A percentile compares a stretch with the other conserved stretches of the same genome.
These are phyloP conservation scores for Micractinium sp. DNA, from an alignment of 139 green algal genomes.

Conservation along the genomic window DNA sequence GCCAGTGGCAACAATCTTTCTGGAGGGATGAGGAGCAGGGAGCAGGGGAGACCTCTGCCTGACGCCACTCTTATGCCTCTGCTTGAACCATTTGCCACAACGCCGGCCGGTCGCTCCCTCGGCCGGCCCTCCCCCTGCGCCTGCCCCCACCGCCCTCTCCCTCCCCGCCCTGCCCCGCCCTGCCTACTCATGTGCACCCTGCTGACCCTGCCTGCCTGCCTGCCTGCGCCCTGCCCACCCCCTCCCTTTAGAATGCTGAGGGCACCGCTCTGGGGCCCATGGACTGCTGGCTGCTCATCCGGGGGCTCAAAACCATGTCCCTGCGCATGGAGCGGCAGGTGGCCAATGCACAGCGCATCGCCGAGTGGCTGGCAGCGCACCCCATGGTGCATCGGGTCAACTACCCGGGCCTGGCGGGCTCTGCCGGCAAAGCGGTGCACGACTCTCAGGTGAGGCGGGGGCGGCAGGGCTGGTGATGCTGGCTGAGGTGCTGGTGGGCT, in stretches of 20 bases:
- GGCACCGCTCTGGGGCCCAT: conserved; percentile 89
- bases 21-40: neutral
- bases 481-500: too few relatives aligned
- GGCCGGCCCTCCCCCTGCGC: neutral
- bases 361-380: conserved; percentile 83
- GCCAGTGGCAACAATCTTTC: too few relatives aligned
- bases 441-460: conserved; percentile 25
- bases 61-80: too few relatives aligned
- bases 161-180: neutral
- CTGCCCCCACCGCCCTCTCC: neutral
- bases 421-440: conserved; percentile 70
- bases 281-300: conserved; percentile 96
- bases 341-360: conserved; percentile 63
- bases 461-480: neutral
- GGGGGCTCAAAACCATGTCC: conserved; percentile 97
- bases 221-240: neutral
- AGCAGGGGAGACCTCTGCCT: neutral
- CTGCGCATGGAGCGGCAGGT: conserved; percentile 91
- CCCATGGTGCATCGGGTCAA: conserved; percentile 88
- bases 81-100: too few relatives aligned
- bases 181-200: neutral
- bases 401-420: conserved; percentile 82
- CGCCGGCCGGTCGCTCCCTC: too few relatives aligned
- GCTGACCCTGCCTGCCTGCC: neutral
- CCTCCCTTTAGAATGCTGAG: conserved; percentile 86